Base-by-base conservation (phyloP, 169 alveolate species). In the Plasmodium vivax region DNA sequence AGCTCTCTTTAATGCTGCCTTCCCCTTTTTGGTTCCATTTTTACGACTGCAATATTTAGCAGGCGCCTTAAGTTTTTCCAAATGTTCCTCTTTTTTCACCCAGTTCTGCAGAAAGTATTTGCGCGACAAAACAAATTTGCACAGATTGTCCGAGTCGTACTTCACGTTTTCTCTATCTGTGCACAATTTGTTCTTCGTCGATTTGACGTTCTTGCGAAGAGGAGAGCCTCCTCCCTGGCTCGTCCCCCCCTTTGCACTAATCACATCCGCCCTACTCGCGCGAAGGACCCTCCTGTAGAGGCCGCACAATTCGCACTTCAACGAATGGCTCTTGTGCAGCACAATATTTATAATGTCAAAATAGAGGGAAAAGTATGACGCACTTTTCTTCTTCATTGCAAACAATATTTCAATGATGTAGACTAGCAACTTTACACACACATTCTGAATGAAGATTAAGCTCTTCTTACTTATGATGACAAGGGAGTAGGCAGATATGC, bases 361-460 rank as follows among this genome's bases (percentile, higher is more conserved):
- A 80, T 90, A 90, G 23, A 90, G 58, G 9, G 94, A 45, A 58
- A 90, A 90, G 16, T 80, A 80, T 1, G 3, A 8, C 38, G 27
- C 51, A 34, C 71, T 90, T 36, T 85, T 58, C 16, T 58, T 90
- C 47, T 90, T 90, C 34, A 90, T 80, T n/a, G 38, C 82, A 38
- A 90, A 73, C 12, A 90, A 34, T 43, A 90, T 74, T 16, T 90
- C 83, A 80, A 23, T 80, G 80, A 74, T 90, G 23, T 79, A 62
- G 32, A 80, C 80, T 23, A 90, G 74, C 58, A 90, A 62, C 30
- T 58, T 90, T 16, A 90, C 51, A 73, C 94, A 90, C 47, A 90
- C 73, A 56, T 80, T 90, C 83, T 90, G 94, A 90, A 90, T 80
- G 74, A 62, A 90, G 72, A 90, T 90, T 41, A 7, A 2, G n/a